Base-by-base conservation (phyloP, 1,284 basidiomycete genomes). In the Ceratobasidium sp. region DNA sequence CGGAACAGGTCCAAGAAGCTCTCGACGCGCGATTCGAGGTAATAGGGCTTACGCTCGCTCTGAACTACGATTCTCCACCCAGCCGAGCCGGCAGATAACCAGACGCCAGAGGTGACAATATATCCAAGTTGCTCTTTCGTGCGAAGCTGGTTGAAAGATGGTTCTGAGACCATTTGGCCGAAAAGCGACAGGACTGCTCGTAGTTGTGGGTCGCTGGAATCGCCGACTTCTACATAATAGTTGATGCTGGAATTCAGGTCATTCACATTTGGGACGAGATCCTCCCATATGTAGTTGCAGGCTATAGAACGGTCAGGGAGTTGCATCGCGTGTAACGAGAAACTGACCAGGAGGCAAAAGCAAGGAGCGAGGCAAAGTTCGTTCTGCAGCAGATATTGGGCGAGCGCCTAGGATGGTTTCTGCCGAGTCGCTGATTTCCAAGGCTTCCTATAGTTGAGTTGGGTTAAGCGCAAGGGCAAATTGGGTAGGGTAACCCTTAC, bases 81-180 rank as follows among this genome's bases (percentile, higher is more conserved):
- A 78, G 89, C 88, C 73, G 91, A 88, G 47, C 90, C 91, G 1
- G 87, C 85, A 14, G 92, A 90, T 31, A 88, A 89, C 47, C 85
- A 83, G 0, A 87, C 86, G 73, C 89, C 89, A 2, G 79, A 78
- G 62, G 85, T 88, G 51, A 96, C 95, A 63, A 97, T 87, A 81
- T 99, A 99, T 14, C 98, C 98, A 0, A 99, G 88, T 82, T 99
- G 98, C 82, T 99, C 96, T 82, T 96, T 92, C 1, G 97, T 99
- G n/a, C 98, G 91, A 51, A 99, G 88, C 47, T 92, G 86, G 80
- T 98, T 93, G 84, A 99, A 99, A n/a, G 92, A 89, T 0, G 97
- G 97, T 80, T 99, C 98, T 11, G 87, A 85, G 45, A 95, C 85
- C 76, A 98, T 92, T 79, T 96, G 95, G 0, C 87, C 87, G 27